A percentile compares a stretch with the other conserved stretches of the same genome.
Evolutionary conservation across 148 eudicot genomes (phyloP).

Genomic region (Amaranthus hypochondriacus): DNA sequence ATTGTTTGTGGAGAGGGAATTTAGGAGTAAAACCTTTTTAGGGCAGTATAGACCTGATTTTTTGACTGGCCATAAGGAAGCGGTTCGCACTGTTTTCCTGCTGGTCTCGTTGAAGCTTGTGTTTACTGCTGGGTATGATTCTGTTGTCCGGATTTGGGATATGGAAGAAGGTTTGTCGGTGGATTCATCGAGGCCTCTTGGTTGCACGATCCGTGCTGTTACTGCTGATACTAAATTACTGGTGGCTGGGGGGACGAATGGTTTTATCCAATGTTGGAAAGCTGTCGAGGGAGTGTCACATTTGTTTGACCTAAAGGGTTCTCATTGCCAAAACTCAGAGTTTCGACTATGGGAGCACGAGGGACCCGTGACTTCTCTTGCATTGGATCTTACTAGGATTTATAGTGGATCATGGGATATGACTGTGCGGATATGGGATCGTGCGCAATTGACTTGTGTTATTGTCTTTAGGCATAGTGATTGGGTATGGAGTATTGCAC

Average conservation of each 20-base stretch:
- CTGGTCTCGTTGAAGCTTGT: slow-evolving; percentile 72
- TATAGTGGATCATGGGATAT: slow-evolving; percentile 99
- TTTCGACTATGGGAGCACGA: slow-evolving; percentile 85
- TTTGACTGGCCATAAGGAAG: slow-evolving; percentile 69
- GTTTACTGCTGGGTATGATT: slow-evolving; percentile 89
- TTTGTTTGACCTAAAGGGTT: slow-evolving; percentile 64
- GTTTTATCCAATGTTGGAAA: slow-evolving; percentile 88
- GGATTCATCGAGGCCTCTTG: slow-evolving; percentile 73
- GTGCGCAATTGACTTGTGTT: slow-evolving; percentile 51
- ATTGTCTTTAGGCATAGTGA: slow-evolving; percentile 75
- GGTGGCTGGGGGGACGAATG: slow-evolving; percentile 85
- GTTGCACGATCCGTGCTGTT: slow-evolving; percentile 86
- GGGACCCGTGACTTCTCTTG: slow-evolving; percentile 79
- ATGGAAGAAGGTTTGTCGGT: slow-evolving; percentile 74
- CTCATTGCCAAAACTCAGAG: slow-evolving; percentile 38
- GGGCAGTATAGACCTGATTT: slow-evolving; percentile 68
- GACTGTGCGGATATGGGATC: slow-evolving; percentile 93
- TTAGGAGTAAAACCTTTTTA: slow-evolving; percentile 66
- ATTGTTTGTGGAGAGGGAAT: slow-evolving; percentile 86
- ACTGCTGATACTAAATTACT: slow-evolving; percentile 71
- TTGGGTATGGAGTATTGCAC: slow-evolving; percentile 86
- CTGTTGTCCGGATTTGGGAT: slow-evolving; percentile 78
- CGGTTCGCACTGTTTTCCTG: slow-evolving; percentile 65
- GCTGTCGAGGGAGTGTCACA: slow-evolving; percentile 66
- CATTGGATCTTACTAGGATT: slow-evolving; percentile 62